Conservation (phyloP, 1,284 basidiomycete genomes). For the Retiboletus fuscus region DNA sequence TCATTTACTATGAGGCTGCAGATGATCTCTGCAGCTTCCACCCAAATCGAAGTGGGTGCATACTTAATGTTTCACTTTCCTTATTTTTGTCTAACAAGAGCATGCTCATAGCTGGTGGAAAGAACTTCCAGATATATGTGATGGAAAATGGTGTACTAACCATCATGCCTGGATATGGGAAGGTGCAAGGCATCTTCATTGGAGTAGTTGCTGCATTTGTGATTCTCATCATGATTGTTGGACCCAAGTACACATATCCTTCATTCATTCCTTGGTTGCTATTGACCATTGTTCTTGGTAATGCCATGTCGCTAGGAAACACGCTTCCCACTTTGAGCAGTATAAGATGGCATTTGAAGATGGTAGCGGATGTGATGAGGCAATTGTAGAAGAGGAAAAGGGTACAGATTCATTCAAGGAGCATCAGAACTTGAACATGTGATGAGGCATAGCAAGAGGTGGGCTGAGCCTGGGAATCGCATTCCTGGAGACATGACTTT, state of each 20-base stretch:
- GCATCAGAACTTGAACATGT: conserved; percentile 16
- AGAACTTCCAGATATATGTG: conserved; percentile 66
- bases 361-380: conserved; percentile 69
- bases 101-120: conserved; percentile 64
- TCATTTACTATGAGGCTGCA: conserved; percentile 35
- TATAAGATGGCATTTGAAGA: conserved; percentile 83
- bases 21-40: conserved; percentile 90
- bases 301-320: conserved; percentile 61
- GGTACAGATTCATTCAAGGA: not conserved
- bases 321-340: conserved; percentile 86
- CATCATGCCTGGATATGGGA: conserved; percentile 84
- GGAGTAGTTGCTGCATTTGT: conserved; percentile 79
- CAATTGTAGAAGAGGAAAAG: conserved; percentile 27
- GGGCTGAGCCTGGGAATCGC: not conserved
- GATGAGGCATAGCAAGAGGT: conserved; percentile 9
- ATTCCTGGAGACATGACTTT: conserved; percentile 12
- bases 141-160: conserved; percentile 57
- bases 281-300: conserved; percentile 8
- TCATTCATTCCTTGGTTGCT: not conserved
- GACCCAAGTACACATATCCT: conserved; percentile 71
- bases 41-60: conserved; percentile 91
- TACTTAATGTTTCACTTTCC: conserved; percentile 25
- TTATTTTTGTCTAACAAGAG: conserved; percentile 6
- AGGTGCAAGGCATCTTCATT: conserved; percentile 88
- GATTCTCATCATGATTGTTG: conserved; percentile 73